phyloP scores from a whole-genome alignment of 2,329 filamentous ascomycete species.

The Pseudogymnoascus sp. region DNA sequence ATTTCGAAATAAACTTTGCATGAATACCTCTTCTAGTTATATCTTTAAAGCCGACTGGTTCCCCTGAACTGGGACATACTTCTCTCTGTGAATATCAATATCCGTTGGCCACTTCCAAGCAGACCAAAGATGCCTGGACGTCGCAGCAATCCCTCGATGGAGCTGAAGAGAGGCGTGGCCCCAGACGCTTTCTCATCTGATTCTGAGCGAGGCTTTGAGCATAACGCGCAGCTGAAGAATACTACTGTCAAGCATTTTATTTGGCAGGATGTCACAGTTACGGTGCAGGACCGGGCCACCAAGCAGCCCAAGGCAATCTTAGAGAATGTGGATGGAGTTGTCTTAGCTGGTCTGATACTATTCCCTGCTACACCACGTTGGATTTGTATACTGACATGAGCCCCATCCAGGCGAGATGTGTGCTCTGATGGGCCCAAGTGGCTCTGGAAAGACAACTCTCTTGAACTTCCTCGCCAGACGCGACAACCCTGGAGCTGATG shows the following conservation, averaged over 20 bases:
- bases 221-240: conserved; percentile 48
- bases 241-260: conserved; percentile 57
- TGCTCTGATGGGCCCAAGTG: conserved; percentile 73
- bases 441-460: conserved; percentile 78
- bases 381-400: neutral
- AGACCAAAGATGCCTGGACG: neutral
- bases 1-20: neutral
- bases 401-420: conserved; percentile 57
- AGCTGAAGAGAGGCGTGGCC: neutral
- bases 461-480: conserved; percentile 71
- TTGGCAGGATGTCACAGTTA: conserved; percentile 63
- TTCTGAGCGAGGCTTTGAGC: neutral
- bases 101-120: neutral
- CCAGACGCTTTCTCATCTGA: neutral
- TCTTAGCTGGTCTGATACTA: conserved; percentile 48
- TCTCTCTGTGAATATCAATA: neutral
- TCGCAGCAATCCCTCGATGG: neutral
- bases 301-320: conserved; percentile 59
- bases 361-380: conserved; percentile 10
- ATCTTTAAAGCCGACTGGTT: neutral
- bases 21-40: neutral
- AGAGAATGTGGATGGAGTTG: conserved; percentile 54
- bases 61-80: neutral
- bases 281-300: conserved; percentile 63
- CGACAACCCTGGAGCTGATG: conserved; percentile 52